Conservation (phyloP, 495 filamentous ascomycete genomes). For the Annulohypoxylon moriforme region DNA sequence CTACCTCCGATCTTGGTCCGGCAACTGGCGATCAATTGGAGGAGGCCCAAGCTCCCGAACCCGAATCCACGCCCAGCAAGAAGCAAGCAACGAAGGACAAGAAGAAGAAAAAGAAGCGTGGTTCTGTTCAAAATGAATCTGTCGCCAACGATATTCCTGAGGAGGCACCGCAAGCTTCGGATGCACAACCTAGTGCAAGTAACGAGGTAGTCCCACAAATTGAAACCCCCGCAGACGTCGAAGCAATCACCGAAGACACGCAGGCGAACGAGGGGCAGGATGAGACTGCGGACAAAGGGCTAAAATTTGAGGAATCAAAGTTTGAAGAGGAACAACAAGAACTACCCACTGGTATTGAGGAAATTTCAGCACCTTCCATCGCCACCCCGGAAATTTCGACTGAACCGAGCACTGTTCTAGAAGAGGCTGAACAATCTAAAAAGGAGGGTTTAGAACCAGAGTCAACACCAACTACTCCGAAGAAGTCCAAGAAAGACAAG, state of each 20-base stretch:
- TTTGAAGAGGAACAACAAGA: background rate
- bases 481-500: slow-evolving; percentile 46
- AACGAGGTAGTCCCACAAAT: slow-evolving; percentile 7
- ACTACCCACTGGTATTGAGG: slow-evolving; percentile 5
- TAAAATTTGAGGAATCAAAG: slow-evolving; percentile 3
- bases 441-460: slow-evolving; percentile 17
- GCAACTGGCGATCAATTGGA: slow-evolving; percentile 16
- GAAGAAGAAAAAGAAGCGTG: slow-evolving; percentile 30
- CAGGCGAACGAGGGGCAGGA: background rate
- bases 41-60: slow-evolving; percentile 24
- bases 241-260: slow-evolving; percentile 7
- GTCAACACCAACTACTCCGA: slow-evolving; percentile 7
- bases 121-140: slow-evolving; percentile 24
- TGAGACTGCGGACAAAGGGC: background rate
- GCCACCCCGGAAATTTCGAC: slow-evolving; percentile 22
- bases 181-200: slow-evolving; percentile 11
- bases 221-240: slow-evolving; percentile 8
- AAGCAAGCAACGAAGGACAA: slow-evolving; percentile 29
- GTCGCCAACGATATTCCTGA: slow-evolving; percentile 2
- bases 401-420: slow-evolving; percentile 9
- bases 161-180: slow-evolving; percentile 14
- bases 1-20: slow-evolving; percentile 13
- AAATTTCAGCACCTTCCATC: slow-evolving; percentile 3
- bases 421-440: slow-evolving; percentile 20
- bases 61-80: slow-evolving; percentile 20